These are phyloP conservation scores for Pichia exigua DNA, from an alignment of 805 yeast genomes.

Conservation along the genomic window DNA sequence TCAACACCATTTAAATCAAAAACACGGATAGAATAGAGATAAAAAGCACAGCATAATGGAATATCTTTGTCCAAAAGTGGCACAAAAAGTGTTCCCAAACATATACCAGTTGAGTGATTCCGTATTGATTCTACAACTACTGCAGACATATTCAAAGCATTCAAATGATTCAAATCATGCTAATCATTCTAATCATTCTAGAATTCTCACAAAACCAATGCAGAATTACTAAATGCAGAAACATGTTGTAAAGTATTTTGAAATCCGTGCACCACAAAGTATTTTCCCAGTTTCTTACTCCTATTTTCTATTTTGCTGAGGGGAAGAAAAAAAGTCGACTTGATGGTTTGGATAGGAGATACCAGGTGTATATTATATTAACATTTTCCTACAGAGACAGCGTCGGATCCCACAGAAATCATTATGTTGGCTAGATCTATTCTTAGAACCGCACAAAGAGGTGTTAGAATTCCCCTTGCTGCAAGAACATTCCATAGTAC, in stretches of 20 bases:
- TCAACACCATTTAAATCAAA: background rate
- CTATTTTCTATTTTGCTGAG: background rate
- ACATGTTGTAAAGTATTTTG: no score
- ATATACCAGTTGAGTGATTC: background rate
- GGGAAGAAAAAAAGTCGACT: background rate
- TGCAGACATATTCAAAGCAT: background rate
- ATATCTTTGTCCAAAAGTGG: background rate
- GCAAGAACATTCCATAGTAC: slow-evolving; percentile 9
- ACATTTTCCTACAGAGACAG: background rate
- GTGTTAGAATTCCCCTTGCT: background rate
- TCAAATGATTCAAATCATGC: no score
- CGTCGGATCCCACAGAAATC: background rate
- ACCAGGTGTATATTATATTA: no score
- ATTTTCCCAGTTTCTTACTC: background rate
- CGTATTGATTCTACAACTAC: background rate
- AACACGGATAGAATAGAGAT: background rate
- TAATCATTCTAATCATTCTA: background rate
- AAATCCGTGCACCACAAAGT: background rate
- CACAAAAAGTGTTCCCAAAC: background rate
- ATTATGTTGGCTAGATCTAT: slow-evolving; percentile 8
- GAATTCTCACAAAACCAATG: background rate
- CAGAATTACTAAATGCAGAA: no score
- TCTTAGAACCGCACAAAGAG: slow-evolving; percentile 3
- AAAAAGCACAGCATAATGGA: background rate
- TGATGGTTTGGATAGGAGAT: background rate